Base-by-base conservation (phyloP, 2,329 filamentous ascomycete species). In the Grosmannia serpens region DNA sequence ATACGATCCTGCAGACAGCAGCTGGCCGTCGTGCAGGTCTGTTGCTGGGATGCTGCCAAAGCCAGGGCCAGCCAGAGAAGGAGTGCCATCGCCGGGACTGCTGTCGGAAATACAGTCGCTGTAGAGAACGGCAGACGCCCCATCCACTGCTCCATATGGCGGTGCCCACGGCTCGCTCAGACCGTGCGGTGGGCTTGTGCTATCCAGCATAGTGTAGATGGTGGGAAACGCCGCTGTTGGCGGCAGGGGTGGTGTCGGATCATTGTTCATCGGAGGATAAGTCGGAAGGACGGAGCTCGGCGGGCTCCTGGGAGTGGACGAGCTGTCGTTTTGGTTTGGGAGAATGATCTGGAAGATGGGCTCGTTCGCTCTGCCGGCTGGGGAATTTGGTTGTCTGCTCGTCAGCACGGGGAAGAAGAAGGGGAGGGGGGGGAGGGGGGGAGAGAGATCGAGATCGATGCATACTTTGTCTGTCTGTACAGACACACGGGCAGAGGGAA, bases 401-500 rank as follows among this genome's bases (percentile, higher is more conserved):
- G 58, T 55, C 13, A 49, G 54, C 17, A 6, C n/a, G 51, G 20
- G 8, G n/a, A 31, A 54, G 46, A 29, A 24, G 31, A 3, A 50
- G 41, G 7, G 26, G n/a, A 26, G 29, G 35, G 26, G 8, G 29
- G 46, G 31, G 27, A 27, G 26, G n/a, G n/a, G 29, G 35, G 26
- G 8, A 38, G 46, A 44, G 27, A 27, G 11, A 26, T 4, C 4
- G 26, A 38, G 7, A 26, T 2, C 1, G 44, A 10, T 47, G 59
- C 61, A 9, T 22, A 60, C 60, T 56, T 62, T 44, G 58, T 59
- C 17, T 61, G 59, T 20, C 64, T 70, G 62, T 82, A 82, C 62
- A 78, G 73, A 65, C 79, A 82, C 8, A 69, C 64, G 1, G 78
- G 78, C 56, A 74, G 76, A 0, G 79, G 79, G 61, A 78, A 81